These are phyloP conservation scores for Botrytis tulipae DNA, from an alignment of 2,329 filamentous ascomycete genomes.

Conservation along the genomic window DNA sequence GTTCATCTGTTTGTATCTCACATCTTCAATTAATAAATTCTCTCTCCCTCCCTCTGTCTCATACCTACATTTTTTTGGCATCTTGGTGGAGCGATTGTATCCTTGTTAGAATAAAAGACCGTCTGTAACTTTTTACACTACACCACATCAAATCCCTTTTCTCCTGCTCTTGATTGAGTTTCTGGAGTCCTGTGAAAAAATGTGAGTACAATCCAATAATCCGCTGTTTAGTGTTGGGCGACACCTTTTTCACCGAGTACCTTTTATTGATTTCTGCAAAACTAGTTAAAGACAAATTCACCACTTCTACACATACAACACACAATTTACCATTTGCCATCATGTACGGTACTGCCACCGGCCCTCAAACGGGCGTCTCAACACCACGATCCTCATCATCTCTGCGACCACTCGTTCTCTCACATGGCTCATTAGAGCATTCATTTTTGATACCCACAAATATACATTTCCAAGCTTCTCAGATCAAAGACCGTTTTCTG, in stretches of 20 bases:
- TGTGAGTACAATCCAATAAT: constrained; percentile 26
- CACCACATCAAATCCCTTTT: constrained; percentile 16
- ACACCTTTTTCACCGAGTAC: background rate
- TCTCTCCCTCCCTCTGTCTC: background rate
- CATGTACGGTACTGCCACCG: constrained; percentile 85
- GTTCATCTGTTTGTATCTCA: background rate
- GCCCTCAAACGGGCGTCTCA: constrained; percentile 92
- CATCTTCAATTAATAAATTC: background rate
- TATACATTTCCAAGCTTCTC: constrained; percentile 92
- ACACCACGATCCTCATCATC: constrained; percentile 93
- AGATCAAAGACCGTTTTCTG: constrained; percentile 88
- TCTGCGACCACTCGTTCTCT: constrained; percentile 83
- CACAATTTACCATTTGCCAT: constrained; percentile 37
- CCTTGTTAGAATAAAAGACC: constrained; percentile 15
- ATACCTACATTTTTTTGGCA: constrained; percentile 22
- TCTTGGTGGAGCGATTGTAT: constrained; percentile 20
- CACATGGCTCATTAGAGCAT: constrained; percentile 93
- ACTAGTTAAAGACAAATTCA: constrained; percentile 21
- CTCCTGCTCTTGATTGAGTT: constrained; percentile 42
- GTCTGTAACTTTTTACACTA: constrained; percentile 17
- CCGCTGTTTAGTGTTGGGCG: background rate
- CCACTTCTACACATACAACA: constrained; percentile 2
- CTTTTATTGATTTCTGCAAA: constrained; percentile 10
- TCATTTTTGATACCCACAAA: constrained; percentile 93
- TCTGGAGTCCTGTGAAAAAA: constrained; percentile 31